Percentiles rank a stretch among this genome's conserved stretches.
Conservation (phyloP, 495 filamentous ascomycete species). For the Aspergillus sclerotioniger region DNA sequence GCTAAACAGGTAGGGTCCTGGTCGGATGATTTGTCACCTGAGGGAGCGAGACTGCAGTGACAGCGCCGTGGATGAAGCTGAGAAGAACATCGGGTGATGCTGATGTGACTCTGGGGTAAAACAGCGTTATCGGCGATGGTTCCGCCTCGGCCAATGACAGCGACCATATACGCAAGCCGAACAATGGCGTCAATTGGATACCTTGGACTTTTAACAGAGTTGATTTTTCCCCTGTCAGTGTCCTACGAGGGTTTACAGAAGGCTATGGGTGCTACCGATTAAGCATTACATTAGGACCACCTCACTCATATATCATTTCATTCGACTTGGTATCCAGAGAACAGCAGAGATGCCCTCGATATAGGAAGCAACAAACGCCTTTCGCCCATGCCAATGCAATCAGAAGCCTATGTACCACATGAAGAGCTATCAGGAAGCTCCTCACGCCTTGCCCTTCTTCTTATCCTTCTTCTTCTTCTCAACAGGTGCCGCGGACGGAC, state of each 20-base stretch:
- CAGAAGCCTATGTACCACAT: slow-evolving; percentile 18
- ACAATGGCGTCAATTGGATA: background rate
- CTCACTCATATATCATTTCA: background rate
- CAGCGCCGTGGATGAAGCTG: background rate
- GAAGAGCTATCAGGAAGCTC: background rate
- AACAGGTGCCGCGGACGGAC: slow-evolving; percentile 35
- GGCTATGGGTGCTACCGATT: background rate
- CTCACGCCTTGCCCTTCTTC: slow-evolving; percentile 47
- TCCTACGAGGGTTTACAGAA: background rate
- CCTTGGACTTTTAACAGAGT: too few species aligned
- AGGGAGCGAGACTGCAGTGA: background rate
- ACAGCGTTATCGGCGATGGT: slow-evolving; percentile 9
- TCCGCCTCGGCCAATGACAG: slow-evolving; percentile 4
- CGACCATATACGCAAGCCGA: background rate
- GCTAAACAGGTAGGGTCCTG: background rate
- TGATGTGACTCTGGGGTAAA: slow-evolving; percentile 10
- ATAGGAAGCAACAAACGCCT: slow-evolving; percentile 18
- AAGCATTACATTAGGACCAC: background rate
- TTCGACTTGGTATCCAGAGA: slow-evolving; percentile 22
- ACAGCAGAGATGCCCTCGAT: slow-evolving; percentile 14
- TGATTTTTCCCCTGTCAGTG: too few species aligned
- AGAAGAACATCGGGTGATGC: background rate
- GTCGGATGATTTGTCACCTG: background rate
- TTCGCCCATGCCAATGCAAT: slow-evolving; percentile 28
- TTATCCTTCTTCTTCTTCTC: slow-evolving; percentile 53